phyloP scores from a whole-genome alignment of 139 green algal genomes.

The Closterium sp. region DNA sequence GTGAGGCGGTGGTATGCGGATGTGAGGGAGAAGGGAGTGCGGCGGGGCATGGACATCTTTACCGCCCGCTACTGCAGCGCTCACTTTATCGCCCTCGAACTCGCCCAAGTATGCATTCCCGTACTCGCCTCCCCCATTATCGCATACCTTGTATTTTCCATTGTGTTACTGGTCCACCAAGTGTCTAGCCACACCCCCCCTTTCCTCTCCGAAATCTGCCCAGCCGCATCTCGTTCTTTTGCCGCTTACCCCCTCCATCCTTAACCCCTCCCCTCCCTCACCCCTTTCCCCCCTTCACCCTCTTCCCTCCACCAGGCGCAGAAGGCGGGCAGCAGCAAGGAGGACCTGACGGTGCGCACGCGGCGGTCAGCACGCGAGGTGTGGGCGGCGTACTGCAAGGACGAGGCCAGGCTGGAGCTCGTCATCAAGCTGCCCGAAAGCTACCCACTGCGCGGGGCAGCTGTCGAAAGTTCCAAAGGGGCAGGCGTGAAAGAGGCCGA shows the following conservation, averaged over 20 bases:
- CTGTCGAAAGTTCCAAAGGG: constrained; percentile 56
- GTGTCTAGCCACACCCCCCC: not conserved
- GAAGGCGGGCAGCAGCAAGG: not conserved
- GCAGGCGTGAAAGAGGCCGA: constrained; percentile 77
- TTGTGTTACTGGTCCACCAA: too few species aligned
- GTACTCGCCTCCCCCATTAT: not conserved
- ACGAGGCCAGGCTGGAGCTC: constrained; percentile 81
- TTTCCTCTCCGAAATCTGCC: constrained; percentile 8
- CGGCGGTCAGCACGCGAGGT: constrained; percentile 67
- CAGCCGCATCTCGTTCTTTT: not conserved
- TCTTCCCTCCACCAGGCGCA: constrained; percentile 7
- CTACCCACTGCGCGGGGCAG: constrained; percentile 74
- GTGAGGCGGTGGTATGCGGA: constrained; percentile 71
- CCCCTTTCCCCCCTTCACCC: too few species aligned
- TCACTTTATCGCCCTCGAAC: constrained; percentile 74
- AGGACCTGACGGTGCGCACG: constrained; percentile 66
- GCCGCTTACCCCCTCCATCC: not conserved
- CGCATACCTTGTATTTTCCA: not conserved
- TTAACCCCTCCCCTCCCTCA: not conserved
- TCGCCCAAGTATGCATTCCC: constrained; percentile 49
- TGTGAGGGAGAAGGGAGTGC: constrained; percentile 65
- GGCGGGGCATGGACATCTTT: constrained; percentile 75
- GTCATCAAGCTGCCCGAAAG: constrained; percentile 73
- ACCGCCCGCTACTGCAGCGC: constrained; percentile 72
- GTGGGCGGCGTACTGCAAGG: constrained; percentile 78